Evolutionary conservation across 1,284 basidiomycete species (phyloP).

Genomic region (Ustilago xerochloae): DNA sequence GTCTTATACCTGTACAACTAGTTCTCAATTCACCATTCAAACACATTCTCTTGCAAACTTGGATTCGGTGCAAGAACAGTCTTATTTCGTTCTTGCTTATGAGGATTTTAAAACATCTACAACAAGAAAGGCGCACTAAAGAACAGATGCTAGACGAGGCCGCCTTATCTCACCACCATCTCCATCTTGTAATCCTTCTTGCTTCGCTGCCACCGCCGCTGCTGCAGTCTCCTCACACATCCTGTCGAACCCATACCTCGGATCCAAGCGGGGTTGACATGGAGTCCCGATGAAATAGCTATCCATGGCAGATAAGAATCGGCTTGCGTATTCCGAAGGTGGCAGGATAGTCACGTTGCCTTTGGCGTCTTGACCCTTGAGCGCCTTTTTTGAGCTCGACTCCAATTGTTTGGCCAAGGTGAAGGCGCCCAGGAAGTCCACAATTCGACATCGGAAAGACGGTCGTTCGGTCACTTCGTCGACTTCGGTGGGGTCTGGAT

Average conservation of each 20-base stretch:
- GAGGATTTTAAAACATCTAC: not conserved
- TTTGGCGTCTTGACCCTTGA: constrained; percentile 55
- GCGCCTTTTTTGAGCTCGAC: constrained; percentile 58
- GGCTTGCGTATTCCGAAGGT: constrained; percentile 56
- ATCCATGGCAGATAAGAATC: constrained; percentile 54
- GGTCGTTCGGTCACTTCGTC: constrained; percentile 25
- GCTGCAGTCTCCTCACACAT: constrained; percentile 24
- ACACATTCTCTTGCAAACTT: not conserved
- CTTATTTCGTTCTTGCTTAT: not conserved
- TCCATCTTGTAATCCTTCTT: not conserved
- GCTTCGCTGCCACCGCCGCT: not conserved
- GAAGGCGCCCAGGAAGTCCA: constrained; percentile 63
- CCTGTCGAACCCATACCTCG: constrained; percentile 36
- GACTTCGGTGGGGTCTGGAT: constrained; percentile 7
- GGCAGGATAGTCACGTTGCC: constrained; percentile 61
- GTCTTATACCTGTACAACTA: constrained; percentile 11
- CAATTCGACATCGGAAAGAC: constrained; percentile 52
- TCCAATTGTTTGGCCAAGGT: constrained; percentile 62
- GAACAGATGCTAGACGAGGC: constrained; percentile 27
- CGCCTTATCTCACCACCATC: constrained; percentile 3
- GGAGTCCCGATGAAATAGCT: constrained; percentile 56
- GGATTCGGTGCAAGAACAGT: not conserved
- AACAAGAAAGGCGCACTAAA: not conserved
- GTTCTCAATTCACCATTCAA: not conserved
- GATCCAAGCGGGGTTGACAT: constrained; percentile 37